Evolutionary conservation across 2,329 filamentous ascomycete species (phyloP), one percentile per base, ranked within the genome.

Genomic region (Ramichloridium luteum): DNA sequence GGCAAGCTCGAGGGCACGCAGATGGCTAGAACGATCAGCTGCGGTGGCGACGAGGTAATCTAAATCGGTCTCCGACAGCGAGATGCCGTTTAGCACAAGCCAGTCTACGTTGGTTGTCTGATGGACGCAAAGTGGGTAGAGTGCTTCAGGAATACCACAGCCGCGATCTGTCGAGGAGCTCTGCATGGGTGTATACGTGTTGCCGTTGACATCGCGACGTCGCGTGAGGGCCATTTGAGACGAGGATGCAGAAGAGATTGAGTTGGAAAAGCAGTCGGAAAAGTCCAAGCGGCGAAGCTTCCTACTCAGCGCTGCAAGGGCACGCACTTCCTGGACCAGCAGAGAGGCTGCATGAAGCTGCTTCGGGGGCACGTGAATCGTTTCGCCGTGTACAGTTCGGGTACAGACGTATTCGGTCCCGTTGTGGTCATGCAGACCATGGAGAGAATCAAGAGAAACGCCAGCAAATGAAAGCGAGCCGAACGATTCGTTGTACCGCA

Each of bases 401-500:
- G 66, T 62, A 31, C 72, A 74, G 31, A 80, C 70, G 44, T 72
- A 65, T 46, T 82, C 77, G 6, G 59, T 56, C 0, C 74, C 77
- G 51, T 71, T 65, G 2, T 57, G 47, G 48, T 82, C 77, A 34
- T 65, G 61, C 14, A 75, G 48, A 10, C 68, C 67, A 41, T 79
- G 75, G n/a, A 82, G 54, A 16, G 61, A 57, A 48, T 80, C 74
- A n/a, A 82, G 56, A 40, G 65, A 67, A 28, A 80, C 66, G 23
- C 69, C 68, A 16, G 67, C 67, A 47, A 82, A 81, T 0, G 77
- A 81, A 13, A 82, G 73, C 1, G 73, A 72, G 16, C 61, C 61
- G 50, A 81, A 82, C 1, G 64, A 68, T 46, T 81, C 75, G 46
- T 82, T 81, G 53, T 80, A 82, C 25, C 78, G 69, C 32, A 82